Percentiles rank a stretch among this genome's conserved stretches.
phyloP scores from a whole-genome alignment of 1,284 basidiomycete genomes.

The Apiotrichum siamense region DNA sequence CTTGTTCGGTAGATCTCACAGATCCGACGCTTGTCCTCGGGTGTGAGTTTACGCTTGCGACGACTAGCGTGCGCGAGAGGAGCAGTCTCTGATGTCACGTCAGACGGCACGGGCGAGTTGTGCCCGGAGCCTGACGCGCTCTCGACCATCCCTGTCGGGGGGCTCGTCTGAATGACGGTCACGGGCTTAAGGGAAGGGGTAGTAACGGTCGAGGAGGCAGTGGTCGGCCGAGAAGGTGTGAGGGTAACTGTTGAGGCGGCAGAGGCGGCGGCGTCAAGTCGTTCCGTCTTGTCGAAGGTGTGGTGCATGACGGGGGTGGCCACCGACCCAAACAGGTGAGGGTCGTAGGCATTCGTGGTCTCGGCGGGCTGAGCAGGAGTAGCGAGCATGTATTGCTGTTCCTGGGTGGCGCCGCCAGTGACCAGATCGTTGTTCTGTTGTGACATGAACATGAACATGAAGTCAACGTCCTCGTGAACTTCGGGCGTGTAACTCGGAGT shows the following conservation, averaged over 20 bases:
- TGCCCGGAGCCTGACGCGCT: conserved; percentile 2
- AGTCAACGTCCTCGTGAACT: conserved; percentile 16
- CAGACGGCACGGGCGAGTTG: not conserved
- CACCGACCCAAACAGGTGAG: conserved; percentile 2
- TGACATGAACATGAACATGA: conserved; percentile 21
- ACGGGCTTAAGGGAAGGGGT: not conserved
- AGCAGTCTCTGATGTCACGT: not conserved
- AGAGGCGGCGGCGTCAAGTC: not conserved
- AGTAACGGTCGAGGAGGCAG: not conserved
- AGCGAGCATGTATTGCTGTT: not conserved
- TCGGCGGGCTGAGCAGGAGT: conserved; percentile 2
- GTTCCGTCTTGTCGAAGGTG: not conserved
- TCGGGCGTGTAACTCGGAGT: conserved; percentile 9
- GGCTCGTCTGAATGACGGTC: not conserved
- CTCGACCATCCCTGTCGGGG: not conserved
- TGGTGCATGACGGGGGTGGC: not conserved
- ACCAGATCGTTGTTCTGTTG: conserved; percentile 16
- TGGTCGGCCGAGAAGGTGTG: not conserved
- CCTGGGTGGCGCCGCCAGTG: not conserved
- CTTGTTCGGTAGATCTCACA: conserved; percentile 21
- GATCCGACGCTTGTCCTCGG: conserved; percentile 23
- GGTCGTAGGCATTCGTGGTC: conserved; percentile 8
- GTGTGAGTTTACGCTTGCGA: conserved; percentile 22
- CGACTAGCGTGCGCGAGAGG: conserved; percentile 6
- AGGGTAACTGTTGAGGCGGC: conserved; percentile 1